A percentile compares a stretch with the other conserved stretches of the same genome.
These are phyloP conservation scores for Auricularia sp. DNA, from an alignment of 768 basidiomycete genomes.

Conservation along the genomic window DNA sequence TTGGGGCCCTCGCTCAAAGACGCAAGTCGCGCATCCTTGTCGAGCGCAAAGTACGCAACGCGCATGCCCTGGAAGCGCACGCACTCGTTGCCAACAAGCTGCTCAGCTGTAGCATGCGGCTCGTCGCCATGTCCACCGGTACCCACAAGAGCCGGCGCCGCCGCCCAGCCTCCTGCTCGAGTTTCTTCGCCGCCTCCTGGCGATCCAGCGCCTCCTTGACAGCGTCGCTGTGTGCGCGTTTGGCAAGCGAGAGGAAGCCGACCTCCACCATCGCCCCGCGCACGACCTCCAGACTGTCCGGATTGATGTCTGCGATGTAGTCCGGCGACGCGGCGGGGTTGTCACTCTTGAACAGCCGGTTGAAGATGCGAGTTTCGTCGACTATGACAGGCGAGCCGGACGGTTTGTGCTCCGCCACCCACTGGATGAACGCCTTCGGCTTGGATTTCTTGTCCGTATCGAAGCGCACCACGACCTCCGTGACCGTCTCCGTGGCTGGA, in stretches of 20 bases:
- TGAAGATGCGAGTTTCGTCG: conserved; percentile 87
- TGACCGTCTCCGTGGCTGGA: conserved; percentile 57
- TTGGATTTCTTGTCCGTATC: conserved; percentile 63
- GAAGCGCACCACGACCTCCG: conserved; percentile 67
- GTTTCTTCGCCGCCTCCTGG: conserved; percentile 47
- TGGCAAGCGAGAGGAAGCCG: conserved; percentile 81
- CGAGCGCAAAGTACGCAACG: conserved; percentile 89
- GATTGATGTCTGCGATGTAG: conserved; percentile 74
- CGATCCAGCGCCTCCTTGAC: conserved; percentile 44
- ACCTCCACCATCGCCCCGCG: conserved; percentile 77
- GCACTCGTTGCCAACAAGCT: conserved; percentile 83
- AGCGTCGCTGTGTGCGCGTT: conserved; percentile 54
- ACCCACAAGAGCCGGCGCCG: conserved; percentile 21
- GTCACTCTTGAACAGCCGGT: conserved; percentile 89
- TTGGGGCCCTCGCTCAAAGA: conserved; percentile 48
- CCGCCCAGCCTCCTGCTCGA: conserved; percentile 34
- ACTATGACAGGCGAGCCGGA: conserved; percentile 76
- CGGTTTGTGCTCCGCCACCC: conserved; percentile 79
- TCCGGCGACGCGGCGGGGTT: conserved; percentile 68
- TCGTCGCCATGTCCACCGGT: conserved; percentile 34
- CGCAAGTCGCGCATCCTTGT: conserved; percentile 69
- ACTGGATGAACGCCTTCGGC: conserved; percentile 92
- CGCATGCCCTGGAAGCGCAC: conserved; percentile 95
- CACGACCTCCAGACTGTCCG: conserved; percentile 70
- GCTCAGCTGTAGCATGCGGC: conserved; percentile 64